Conservation (phyloP, 2,329 filamentous ascomycete species). For the Incumbomyces delicatus region DNA sequence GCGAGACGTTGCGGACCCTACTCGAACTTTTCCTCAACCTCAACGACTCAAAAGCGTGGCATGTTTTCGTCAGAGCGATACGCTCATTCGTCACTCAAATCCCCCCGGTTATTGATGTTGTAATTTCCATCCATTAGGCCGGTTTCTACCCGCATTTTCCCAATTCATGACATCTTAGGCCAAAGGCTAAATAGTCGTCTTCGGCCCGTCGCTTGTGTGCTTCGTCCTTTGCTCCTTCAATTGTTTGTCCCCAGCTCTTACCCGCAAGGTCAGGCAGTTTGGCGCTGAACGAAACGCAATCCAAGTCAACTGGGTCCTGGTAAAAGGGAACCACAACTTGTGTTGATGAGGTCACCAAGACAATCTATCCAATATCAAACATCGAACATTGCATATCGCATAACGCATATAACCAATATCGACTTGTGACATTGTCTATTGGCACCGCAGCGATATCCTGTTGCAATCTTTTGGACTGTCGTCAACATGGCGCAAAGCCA, state of each 20-base stretch:
- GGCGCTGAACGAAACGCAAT: not conserved
- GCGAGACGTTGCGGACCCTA: not conserved
- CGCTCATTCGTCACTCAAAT: not conserved
- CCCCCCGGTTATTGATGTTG: not conserved
- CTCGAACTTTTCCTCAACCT: not conserved
- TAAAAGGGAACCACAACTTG: conserved; percentile 4
- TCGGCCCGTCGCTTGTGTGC: not conserved
- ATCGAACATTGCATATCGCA: no score
- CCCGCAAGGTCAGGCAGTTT: not conserved
- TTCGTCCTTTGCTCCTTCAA: not conserved
- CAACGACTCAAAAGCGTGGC: not conserved
- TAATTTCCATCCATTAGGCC: not conserved
- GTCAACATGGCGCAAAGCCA: conserved; percentile 33
- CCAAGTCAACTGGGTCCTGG: not conserved
- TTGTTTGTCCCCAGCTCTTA: not conserved
- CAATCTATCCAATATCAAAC: conserved; percentile 1
- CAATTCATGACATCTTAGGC: not conserved
- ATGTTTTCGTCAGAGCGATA: no score
- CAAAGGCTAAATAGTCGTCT: not conserved
- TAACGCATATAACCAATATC: conserved; percentile 1
- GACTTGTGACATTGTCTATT: conserved; percentile 9
- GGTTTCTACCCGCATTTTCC: not conserved
- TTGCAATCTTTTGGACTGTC: not conserved
- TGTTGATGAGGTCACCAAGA: not conserved
- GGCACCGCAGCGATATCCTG: conserved; percentile 1